Conservation (phyloP, 257 asterid genomes). For the Scutellaria galericulata region DNA sequence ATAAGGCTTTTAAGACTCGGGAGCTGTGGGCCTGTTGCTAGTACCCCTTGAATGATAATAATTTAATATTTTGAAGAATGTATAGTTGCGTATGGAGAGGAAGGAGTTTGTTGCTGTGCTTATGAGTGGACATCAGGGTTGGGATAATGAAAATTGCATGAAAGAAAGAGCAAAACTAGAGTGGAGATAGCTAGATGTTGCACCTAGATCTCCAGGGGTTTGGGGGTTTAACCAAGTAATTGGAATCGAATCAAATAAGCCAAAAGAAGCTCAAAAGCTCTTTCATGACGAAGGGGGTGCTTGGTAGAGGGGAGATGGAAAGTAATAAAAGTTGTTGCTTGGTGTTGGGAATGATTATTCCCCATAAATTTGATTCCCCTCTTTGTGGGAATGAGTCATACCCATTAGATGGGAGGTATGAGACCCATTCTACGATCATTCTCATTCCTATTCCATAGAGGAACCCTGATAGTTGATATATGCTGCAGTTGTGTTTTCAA, state of each 20-base stretch:
- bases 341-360: background rate
- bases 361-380: too few relatives aligned
- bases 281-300: background rate
- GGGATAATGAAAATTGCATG: background rate
- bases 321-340: background rate
- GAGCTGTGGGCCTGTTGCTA: background rate
- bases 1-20: background rate
- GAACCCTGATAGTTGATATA: too few relatives aligned
- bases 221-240: background rate
- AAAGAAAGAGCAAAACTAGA: background rate
- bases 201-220: constrained; percentile 18
- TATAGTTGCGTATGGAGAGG: background rate
- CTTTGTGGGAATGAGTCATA: too few relatives aligned
- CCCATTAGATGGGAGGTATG: too few relatives aligned
- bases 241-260: background rate
- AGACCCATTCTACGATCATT: too few relatives aligned
- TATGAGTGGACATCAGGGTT: background rate
- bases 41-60: background rate
- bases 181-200: background rate
- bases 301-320: too few relatives aligned
- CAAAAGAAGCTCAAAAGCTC: constrained; percentile 6
- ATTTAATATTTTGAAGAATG: background rate
- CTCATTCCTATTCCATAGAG: too few relatives aligned
- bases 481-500: too few relatives aligned
- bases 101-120: constrained; percentile 5